Percentiles rank a stretch among this genome's conserved stretches.
Evolutionary conservation across 768 basidiomycete species (phyloP).

Genomic region (Mycena rosella): DNA sequence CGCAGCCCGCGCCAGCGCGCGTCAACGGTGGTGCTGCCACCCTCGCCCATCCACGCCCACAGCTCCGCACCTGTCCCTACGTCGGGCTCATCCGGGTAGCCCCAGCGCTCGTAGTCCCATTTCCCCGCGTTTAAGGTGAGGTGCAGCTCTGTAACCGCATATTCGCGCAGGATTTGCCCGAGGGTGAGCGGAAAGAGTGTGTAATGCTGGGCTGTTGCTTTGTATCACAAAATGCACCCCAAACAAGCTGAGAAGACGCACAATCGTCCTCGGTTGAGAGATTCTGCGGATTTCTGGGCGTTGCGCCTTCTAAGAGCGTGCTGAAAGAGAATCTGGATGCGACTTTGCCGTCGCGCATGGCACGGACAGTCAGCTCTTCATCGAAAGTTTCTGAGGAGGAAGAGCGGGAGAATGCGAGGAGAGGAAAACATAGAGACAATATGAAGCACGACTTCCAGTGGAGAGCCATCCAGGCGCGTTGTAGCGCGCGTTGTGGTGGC

Average conservation of each 20-base stretch:
- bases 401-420: conserved; percentile 8
- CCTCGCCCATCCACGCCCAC: conserved; percentile 92
- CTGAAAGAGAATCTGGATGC: conserved; percentile 85
- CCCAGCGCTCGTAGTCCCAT: conserved; percentile 91
- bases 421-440: conserved; percentile 23
- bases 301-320: conserved; percentile 66
- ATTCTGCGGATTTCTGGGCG: conserved; percentile 68
- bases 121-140: conserved; percentile 92
- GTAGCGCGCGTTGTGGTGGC: too few species aligned
- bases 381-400: conserved; percentile 59
- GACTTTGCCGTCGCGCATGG: conserved; percentile 87
- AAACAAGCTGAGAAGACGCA: conserved; percentile 40
- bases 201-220: conserved; percentile 80
- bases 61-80: conserved; percentile 91
- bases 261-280: conserved; percentile 63
- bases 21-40: conserved; percentile 74
- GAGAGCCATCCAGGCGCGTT: background rate
- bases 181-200: conserved; percentile 88
- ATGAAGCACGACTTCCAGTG: conserved; percentile 15
- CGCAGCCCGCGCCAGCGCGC: conserved; percentile 87
- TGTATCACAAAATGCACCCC: background rate
- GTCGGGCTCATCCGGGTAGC: conserved; percentile 79
- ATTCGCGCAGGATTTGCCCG: conserved; percentile 88
- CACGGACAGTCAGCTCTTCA: conserved; percentile 57
- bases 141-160: conserved; percentile 89